Evolutionary conservation across 1,139 yeast species (phyloP), one percentile per base, ranked within the genome.

Genomic region (Debaryomyces psychrophilus): DNA sequence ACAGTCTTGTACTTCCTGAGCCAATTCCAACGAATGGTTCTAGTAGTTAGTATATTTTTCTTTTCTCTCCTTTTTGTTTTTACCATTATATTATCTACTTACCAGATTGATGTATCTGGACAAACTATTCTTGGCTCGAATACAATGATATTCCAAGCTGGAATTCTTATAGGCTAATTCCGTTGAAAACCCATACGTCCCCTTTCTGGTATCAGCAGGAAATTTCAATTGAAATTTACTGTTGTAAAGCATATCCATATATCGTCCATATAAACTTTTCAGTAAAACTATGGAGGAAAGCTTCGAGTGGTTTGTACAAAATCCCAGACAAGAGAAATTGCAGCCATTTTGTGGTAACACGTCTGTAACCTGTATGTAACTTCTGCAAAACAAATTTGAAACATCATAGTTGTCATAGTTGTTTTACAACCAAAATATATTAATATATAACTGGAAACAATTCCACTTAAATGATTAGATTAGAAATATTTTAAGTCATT

Each of bases 331-430:
- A 35, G 17, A 33, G 25, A 26, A 28, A 36, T 42, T 45, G 51
- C 51, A 45, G 47, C 51, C 48, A 48, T 37, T 40, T 41, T 48
- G 51, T 44, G 50, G 47, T 43, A 25, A 12, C 31, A 17, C n/a
- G 2, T 7, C 3, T 8, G 14, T 4, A 29, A 25, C 20, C 41
- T 41, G 51, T 44, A 43, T 42, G 42, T 25, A 31, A 37, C 22
- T 8, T 26, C 31, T 18, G 18, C 31, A 36, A 43, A 46, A 46
- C 49, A 40, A 22, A 14, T 44, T 25, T 48, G 51, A 48, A 48
- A 45, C 48, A 48, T 6, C 9, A n/a, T n/a, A n/a, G n/a, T n/a
- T n/a, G n/a, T 25, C 14, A 11, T 23, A n/a, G n/a, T 20, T 34
- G 34, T 38, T 28, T 28, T 28, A 27, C 38, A 33, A 26, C 38